phyloP scores from a whole-genome alignment of 768 basidiomycete species.

The Vararia minispora region DNA sequence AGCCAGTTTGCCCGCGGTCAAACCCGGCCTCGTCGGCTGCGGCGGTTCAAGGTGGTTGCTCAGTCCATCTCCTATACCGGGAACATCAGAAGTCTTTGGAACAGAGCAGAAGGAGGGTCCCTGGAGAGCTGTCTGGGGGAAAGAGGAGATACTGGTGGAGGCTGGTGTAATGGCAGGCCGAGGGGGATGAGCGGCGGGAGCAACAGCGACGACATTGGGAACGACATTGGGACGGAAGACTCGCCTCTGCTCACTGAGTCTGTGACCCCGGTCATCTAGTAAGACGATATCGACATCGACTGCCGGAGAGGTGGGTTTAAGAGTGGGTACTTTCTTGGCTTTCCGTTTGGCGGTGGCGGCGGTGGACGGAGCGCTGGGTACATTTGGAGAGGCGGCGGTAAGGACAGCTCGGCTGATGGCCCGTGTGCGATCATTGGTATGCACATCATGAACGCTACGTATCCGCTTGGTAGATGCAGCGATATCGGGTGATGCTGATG shows the following conservation, averaged over 20 bases:
- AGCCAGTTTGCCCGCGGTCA: too few relatives aligned
- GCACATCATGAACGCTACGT: neutral
- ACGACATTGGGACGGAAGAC: slow-evolving; percentile 36
- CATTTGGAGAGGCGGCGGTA: slow-evolving; percentile 26
- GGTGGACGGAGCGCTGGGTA: slow-evolving; percentile 26
- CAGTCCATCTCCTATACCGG: too few relatives aligned
- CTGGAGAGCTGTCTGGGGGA: too few relatives aligned
- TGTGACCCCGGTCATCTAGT: slow-evolving; percentile 48
- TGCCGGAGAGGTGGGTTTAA: slow-evolving; percentile 32
- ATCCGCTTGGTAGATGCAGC: neutral
- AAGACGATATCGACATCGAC: slow-evolving; percentile 60
- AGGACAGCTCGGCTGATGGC: slow-evolving; percentile 34
- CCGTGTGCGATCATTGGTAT: slow-evolving; percentile 7
- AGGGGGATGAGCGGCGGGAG: neutral
- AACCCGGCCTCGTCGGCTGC: too few relatives aligned
- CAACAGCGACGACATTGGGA: slow-evolving; percentile 20
- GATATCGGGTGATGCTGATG: neutral
- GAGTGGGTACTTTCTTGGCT: slow-evolving; percentile 11
- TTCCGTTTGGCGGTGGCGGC: slow-evolving; percentile 18
- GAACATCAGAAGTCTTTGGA: too few relatives aligned
- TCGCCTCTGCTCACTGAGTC: slow-evolving; percentile 49
- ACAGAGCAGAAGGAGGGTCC: too few relatives aligned
- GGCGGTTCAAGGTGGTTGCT: too few relatives aligned
- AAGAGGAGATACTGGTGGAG: too few relatives aligned
- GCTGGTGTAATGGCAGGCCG: neutral